These are phyloP conservation scores for Coemansia erecta DNA, from an alignment of 192 early-diverging fungal species.

Conservation along the genomic window DNA sequence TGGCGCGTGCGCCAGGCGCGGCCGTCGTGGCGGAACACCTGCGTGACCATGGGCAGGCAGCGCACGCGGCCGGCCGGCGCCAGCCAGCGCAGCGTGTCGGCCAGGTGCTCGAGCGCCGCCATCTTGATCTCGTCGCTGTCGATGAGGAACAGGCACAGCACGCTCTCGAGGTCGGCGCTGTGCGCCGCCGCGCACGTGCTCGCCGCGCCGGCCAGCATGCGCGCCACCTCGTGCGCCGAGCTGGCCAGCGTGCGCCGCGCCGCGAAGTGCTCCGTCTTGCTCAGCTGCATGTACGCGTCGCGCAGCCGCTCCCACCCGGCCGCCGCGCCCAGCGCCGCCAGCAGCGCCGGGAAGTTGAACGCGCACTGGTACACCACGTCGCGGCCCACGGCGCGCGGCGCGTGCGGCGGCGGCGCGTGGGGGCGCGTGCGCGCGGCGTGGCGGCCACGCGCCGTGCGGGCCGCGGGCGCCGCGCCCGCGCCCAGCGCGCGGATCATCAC, in stretches of 20 bases:
- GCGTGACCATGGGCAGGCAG: slow-evolving; percentile 62
- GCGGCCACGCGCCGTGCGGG: background rate
- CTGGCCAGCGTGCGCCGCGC: slow-evolving; percentile 49
- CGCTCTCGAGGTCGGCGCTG: slow-evolving; percentile 44
- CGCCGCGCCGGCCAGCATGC: slow-evolving; percentile 20
- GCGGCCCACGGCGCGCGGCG: slow-evolving; percentile 22
- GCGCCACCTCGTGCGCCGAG: slow-evolving; percentile 54
- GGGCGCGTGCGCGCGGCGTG: too few relatives aligned
- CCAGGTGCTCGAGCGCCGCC: slow-evolving; percentile 64
- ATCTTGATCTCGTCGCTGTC: slow-evolving; percentile 63
- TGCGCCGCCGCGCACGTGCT: slow-evolving; percentile 9
- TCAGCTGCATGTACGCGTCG: slow-evolving; percentile 50
- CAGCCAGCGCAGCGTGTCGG: slow-evolving; percentile 64
- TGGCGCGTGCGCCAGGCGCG: slow-evolving; percentile 73
- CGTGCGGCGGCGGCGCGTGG: background rate
- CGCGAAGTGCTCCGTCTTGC: slow-evolving; percentile 50
- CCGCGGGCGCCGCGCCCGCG: background rate
- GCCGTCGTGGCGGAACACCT: slow-evolving; percentile 67
- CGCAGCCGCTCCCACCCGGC: slow-evolving; percentile 49
- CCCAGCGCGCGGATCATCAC: slow-evolving; percentile 10
- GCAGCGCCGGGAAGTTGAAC: slow-evolving; percentile 51
- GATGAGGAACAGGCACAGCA: slow-evolving; percentile 49
- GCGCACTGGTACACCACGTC: slow-evolving; percentile 51
- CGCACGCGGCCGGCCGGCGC: slow-evolving; percentile 60
- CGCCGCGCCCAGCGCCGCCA: slow-evolving; percentile 23